phyloP scores from a whole-genome alignment of 1,284 basidiomycete species.

The Rhodotorula mucilaginosa region DNA sequence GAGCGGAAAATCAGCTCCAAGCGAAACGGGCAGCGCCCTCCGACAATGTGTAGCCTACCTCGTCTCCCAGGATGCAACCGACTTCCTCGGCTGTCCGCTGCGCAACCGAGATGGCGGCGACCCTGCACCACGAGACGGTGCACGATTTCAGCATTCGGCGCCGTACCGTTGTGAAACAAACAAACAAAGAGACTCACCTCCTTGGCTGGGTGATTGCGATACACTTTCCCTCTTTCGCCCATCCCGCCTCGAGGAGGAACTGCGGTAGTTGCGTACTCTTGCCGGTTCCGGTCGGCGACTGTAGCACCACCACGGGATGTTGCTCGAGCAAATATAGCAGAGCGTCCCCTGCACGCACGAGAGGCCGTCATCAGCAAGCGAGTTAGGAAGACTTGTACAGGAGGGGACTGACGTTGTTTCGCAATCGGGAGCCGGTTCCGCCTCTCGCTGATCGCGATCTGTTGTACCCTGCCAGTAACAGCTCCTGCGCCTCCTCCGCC shows the following conservation, averaged over 20 bases:
- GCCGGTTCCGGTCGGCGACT: conserved; percentile 94
- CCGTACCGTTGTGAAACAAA: neutral
- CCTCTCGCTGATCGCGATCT: conserved; percentile 66
- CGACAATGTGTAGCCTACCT: conserved; percentile 57
- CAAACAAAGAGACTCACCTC: conserved; percentile 7
- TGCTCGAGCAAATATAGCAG: conserved; percentile 80
- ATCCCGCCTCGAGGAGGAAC: conserved; percentile 78
- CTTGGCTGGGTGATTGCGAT: conserved; percentile 49
- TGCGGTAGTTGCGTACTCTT: conserved; percentile 87
- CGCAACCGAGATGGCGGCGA: conserved; percentile 50
- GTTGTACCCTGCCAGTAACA: conserved; percentile 60
- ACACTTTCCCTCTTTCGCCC: conserved; percentile 44
- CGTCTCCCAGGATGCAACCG: conserved; percentile 65
- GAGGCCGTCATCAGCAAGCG: neutral
- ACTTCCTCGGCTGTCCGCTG: conserved; percentile 49
- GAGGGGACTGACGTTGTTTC: conserved; percentile 66
- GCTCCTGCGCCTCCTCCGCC: conserved; percentile 57
- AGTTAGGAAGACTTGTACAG: neutral
- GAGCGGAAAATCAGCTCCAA: neutral
- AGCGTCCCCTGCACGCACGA: conserved; percentile 59
- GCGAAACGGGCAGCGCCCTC: too few relatives aligned
- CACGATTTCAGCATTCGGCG: neutral
- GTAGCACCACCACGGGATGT: conserved; percentile 77
- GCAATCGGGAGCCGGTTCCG: conserved; percentile 79
- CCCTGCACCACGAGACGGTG: conserved; percentile 15